These are phyloP conservation scores for Clarireedia paspali DNA, from an alignment of 2,329 filamentous ascomycete species.

Conservation along the genomic window DNA sequence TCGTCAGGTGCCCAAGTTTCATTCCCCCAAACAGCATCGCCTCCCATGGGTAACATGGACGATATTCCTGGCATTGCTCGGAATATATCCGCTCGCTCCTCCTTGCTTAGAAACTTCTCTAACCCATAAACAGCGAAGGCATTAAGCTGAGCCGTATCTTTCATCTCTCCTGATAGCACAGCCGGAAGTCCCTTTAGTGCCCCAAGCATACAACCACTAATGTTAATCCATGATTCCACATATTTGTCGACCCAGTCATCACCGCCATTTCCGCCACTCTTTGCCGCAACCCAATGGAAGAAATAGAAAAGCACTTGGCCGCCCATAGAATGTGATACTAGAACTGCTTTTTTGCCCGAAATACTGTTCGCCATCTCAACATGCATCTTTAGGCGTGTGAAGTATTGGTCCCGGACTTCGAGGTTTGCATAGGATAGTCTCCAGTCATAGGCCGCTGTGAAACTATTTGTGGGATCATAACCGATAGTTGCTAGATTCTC, in stretches of 20 bases:
- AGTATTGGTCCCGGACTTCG: constrained; percentile 87
- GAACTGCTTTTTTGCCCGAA: constrained; percentile 68
- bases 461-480: constrained; percentile 78
- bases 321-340: constrained; percentile 96
- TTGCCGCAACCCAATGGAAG: constrained; percentile 69
- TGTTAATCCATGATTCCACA: constrained; percentile 95
- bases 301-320: constrained; percentile 88
- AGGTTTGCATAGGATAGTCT: constrained; percentile 83
- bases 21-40: constrained; percentile 92
- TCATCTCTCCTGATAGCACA: constrained; percentile 93
- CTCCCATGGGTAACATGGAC: constrained; percentile 92
- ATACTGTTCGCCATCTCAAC: constrained; percentile 78
- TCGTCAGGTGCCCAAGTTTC: constrained; percentile 84
- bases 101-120: constrained; percentile 86
- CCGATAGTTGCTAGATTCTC: constrained; percentile 94
- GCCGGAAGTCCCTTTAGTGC: constrained; percentile 87
- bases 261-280: constrained; percentile 72
- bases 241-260: constrained; percentile 83
- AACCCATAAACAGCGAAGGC: constrained; percentile 94
- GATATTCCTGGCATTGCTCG: constrained; percentile 94
- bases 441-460: constrained; percentile 79
- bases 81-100: constrained; percentile 89
- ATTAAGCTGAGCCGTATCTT: constrained; percentile 93
- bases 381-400: constrained; percentile 80
- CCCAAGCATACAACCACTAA: constrained; percentile 95